Conservation (phyloP, 2,329 filamentous ascomycete species). For the Xylariaceae sp. region DNA sequence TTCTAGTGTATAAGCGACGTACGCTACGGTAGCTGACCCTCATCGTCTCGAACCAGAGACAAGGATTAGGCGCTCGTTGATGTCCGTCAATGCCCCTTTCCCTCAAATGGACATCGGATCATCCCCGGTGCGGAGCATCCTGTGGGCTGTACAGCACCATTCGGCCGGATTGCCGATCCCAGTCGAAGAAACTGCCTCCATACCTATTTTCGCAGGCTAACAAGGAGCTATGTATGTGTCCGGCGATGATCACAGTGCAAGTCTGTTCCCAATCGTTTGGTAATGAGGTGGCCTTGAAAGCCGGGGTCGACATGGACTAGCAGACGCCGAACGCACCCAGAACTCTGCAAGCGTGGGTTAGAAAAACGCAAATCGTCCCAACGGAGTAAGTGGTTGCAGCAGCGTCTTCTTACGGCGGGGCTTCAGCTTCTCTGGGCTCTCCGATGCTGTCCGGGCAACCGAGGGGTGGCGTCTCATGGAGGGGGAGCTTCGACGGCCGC, state of each 20-base stretch:
- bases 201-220: neutral
- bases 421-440: constrained; percentile 11
- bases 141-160: neutral
- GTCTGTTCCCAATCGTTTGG: constrained; percentile 2
- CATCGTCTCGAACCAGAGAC: neutral
- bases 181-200: constrained; percentile 1
- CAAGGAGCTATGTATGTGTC: neutral
- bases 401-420: constrained; percentile 7
- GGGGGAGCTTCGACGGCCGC: neutral
- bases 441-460: neutral
- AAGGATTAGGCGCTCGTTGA: neutral
- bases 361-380: neutral
- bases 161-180: neutral
- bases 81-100: neutral
- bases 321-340: neutral
- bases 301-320: neutral
- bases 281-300: neutral
- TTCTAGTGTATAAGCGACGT: neutral
- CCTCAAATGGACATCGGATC: neutral
- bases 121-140: neutral
- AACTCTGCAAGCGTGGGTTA: neutral
- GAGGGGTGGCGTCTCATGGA: constrained; percentile 3
- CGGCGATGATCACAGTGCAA: neutral
- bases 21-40: neutral
- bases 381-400: neutral